A percentile compares a stretch with the other conserved stretches of the same genome.
Conservation (phyloP, 169 alveolate species). For the Theileria sp. region DNA sequence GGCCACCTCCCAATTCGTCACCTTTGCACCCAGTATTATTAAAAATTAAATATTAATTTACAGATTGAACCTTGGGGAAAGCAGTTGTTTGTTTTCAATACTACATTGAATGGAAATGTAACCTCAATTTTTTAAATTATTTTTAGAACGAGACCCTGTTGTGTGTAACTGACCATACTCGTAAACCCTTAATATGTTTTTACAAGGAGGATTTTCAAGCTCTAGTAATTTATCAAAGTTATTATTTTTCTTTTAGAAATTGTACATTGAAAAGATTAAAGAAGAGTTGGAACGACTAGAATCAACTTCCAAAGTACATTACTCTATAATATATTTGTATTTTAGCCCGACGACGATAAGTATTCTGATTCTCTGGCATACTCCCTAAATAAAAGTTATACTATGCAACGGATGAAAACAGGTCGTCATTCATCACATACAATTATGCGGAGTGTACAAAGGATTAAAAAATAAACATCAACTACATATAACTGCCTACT, state of each 20-base stretch:
- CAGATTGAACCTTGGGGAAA: constrained; percentile 72
- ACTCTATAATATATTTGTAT: background rate
- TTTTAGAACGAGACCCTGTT: constrained; percentile 63
- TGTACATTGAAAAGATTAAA: constrained; percentile 34
- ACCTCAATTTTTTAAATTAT: background rate
- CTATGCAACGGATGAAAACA: constrained; percentile 75
- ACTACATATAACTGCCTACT: background rate
- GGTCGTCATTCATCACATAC: constrained; percentile 75
- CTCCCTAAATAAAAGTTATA: constrained; percentile 34
- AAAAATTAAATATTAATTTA: background rate
- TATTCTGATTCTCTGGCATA: constrained; percentile 39
- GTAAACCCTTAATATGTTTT: constrained; percentile 74
- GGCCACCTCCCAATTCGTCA: constrained; percentile 67
- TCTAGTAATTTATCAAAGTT: constrained; percentile 27
- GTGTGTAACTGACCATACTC: constrained; percentile 69
- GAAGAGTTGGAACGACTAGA: constrained; percentile 38
- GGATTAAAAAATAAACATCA: constrained; percentile 40
- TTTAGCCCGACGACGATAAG: constrained; percentile 49
- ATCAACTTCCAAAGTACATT: background rate
- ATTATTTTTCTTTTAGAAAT: constrained; percentile 18
- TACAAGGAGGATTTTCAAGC: constrained; percentile 67
- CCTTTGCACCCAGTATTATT: constrained; percentile 64
- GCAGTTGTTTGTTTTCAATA: constrained; percentile 65
- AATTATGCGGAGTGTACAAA: constrained; percentile 56
- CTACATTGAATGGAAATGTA: constrained; percentile 49